A percentile compares a stretch with the other conserved stretches of the same genome.
These are phyloP conservation scores for Monosporascus ibericus DNA, from an alignment of 2,329 filamentous ascomycete genomes.

Conservation along the genomic window DNA sequence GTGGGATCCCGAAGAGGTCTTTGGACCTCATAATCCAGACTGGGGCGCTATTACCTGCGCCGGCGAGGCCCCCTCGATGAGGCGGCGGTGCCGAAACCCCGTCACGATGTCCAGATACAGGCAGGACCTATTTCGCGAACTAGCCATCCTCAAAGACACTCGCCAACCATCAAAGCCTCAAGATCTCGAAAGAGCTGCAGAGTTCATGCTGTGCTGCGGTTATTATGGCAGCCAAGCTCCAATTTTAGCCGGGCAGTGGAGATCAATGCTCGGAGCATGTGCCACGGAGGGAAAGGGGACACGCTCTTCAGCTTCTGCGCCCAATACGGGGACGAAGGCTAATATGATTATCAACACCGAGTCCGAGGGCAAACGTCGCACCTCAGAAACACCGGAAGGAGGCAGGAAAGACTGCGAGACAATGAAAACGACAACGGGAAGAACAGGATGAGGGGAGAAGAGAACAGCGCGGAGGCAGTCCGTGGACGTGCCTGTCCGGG, in stretches of 20 bases:
- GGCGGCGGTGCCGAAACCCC: constrained; percentile 5
- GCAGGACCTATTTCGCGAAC: neutral
- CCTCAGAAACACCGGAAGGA: neutral
- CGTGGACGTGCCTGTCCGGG: constrained; percentile 7
- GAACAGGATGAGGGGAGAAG: neutral
- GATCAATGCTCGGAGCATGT: constrained; percentile 2
- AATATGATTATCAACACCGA: too few species aligned
- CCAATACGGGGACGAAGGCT: too few species aligned
- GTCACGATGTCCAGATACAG: neutral
- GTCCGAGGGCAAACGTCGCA: too few species aligned
- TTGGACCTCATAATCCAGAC: constrained; percentile 5
- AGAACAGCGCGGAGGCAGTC: constrained; percentile 3
- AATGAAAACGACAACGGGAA: neutral
- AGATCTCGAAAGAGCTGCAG: constrained; percentile 3
- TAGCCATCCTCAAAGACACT: constrained; percentile 1
- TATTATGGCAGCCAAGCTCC: neutral
- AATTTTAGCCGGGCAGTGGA: constrained; percentile 4
- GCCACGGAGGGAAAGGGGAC: neutral
- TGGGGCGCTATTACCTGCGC: constrained; percentile 4
- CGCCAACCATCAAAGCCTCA: constrained; percentile 5
- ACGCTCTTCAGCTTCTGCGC: neutral
- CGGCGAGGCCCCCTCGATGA: constrained; percentile 1
- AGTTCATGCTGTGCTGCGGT: constrained; percentile 3
- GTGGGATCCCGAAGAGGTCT: constrained; percentile 14
- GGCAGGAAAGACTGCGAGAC: neutral